Base-by-base conservation (phyloP, 805 yeast species). In the Spathaspora girioi region DNA sequence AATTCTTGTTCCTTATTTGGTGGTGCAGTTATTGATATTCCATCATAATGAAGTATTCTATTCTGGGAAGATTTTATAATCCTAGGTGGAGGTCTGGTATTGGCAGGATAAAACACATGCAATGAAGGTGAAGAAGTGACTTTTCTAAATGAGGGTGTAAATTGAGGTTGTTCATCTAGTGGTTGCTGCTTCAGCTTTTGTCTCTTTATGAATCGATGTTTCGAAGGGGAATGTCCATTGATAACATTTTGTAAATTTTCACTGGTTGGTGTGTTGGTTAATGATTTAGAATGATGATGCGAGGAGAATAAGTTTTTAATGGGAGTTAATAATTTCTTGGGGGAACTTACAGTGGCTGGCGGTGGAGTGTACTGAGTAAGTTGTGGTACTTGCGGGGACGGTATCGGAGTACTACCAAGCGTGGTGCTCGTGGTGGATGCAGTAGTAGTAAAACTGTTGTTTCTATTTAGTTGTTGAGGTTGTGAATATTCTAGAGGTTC, bases 311-410 rank as follows among this genome's bases (percentile, higher is more conserved):
- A 45, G 52, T 69, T 68, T 54, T 63, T 65, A 15, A 71, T 70
- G 1, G 76, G 76, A 1, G 71, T 65, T 31, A 71, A 57, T 31
- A 71, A 58, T 55, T 71, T 71, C 54, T 71, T 70, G 26, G 76
- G 76, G 6, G 75, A 66, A 17, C 59, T 58, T 40, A 59, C 14
- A 14, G 29, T 40, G 2, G 59, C 26, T 23, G 51, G 55, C 18
- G 69, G 63, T 8, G 66, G 62, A 23, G 60, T 56, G 31, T 55
- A 56, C n/a, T n/a, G n/a, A n/a, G n/a, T n/a, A n/a, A n/a, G n/a
- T 38, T 58, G 64, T n/a, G 40, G 52, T 15, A 55, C 18, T 11
- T 38, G 53, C 9, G 69, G 69, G 7, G 70, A 64, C 5, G 59
- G 42, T 5, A 47, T 18, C 2, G 68, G 66, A 5, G 66, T 62